Evolutionary conservation across 2,329 filamentous ascomycete species (phyloP).

Genomic region (Ophiognomonia clavigignenti-juglandacearum): DNA sequence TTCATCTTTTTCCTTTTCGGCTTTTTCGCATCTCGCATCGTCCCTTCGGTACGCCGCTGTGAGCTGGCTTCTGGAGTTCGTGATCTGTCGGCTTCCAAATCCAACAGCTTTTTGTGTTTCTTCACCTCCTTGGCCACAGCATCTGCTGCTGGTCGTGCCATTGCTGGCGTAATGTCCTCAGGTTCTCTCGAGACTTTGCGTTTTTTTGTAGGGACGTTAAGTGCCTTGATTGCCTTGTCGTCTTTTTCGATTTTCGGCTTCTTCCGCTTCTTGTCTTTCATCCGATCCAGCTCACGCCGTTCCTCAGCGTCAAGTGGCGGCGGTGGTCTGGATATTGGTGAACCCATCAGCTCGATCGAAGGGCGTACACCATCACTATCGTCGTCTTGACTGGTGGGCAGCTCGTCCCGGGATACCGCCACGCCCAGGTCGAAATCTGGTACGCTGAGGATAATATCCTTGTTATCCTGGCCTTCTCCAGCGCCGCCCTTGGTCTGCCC

Average conservation of each 20-base stretch:
- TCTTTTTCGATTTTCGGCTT: background rate
- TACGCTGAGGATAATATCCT: background rate
- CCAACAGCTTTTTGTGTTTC: too few relatives aligned
- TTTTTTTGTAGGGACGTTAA: too few relatives aligned
- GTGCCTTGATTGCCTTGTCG: background rate
- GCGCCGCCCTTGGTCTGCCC: too few relatives aligned
- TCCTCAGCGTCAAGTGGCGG: background rate
- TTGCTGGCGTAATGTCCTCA: too few relatives aligned
- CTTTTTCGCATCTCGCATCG: slow-evolving; percentile 35
- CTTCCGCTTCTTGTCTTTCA: slow-evolving; percentile 9
- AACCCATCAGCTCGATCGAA: background rate
- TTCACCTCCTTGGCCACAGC: too few relatives aligned
- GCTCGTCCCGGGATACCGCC: slow-evolving; percentile 21
- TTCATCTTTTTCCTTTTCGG: slow-evolving; percentile 51
- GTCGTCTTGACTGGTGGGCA: slow-evolving; percentile 8
- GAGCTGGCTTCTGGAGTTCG: too few relatives aligned
- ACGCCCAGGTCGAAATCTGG: slow-evolving; percentile 18
- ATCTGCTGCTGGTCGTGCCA: too few relatives aligned
- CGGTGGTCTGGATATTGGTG: background rate
- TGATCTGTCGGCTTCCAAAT: too few relatives aligned
- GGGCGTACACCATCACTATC: background rate
- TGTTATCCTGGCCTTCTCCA: background rate
- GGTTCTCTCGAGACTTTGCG: background rate
- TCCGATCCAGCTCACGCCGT: slow-evolving; percentile 16
- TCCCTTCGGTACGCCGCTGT: background rate